Evolutionary conservation across 768 basidiomycete species (phyloP).

Genomic region (Paxillus rubicundulus): DNA sequence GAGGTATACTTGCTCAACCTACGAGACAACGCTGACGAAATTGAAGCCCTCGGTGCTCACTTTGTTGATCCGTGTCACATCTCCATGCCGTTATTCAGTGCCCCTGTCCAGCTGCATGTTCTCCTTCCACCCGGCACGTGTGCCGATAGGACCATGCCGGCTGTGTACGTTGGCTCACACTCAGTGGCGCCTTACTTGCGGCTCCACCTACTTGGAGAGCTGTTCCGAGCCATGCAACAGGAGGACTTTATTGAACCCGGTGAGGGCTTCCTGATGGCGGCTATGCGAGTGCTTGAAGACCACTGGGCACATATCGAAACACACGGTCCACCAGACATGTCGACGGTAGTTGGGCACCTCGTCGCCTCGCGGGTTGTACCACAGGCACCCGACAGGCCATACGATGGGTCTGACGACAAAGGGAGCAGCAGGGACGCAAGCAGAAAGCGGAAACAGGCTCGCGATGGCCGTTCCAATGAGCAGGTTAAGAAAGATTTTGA

Average conservation of each 20-base stretch:
- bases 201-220: conserved; percentile 69
- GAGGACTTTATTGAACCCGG: conserved; percentile 59
- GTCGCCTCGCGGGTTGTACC: conserved; percentile 10
- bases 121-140: conserved; percentile 43
- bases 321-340: conserved; percentile 74
- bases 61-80: conserved; percentile 46
- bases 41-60: conserved; percentile 55
- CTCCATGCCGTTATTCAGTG: conserved; percentile 62
- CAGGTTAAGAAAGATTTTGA: conserved; percentile 57
- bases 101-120: conserved; percentile 65
- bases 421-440: not conserved
- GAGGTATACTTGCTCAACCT: conserved; percentile 10
- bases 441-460: conserved; percentile 1
- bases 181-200: conserved; percentile 77
- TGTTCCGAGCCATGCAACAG: conserved; percentile 55
- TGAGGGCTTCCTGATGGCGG: conserved; percentile 70
- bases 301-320: conserved; percentile 66
- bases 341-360: conserved; percentile 50
- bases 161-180: conserved; percentile 72
- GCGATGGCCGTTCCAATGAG: conserved; percentile 45
- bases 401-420: conserved; percentile 1
- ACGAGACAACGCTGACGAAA: conserved; percentile 37
- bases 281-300: conserved; percentile 68
- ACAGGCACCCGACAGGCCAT: conserved; percentile 14
- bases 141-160: conserved; percentile 49